Evolutionary conservation across 2,329 filamentous ascomycete genomes (phyloP), one percentile per base, ranked within the genome.

Genomic region (Parafenestella ontariensis): DNA sequence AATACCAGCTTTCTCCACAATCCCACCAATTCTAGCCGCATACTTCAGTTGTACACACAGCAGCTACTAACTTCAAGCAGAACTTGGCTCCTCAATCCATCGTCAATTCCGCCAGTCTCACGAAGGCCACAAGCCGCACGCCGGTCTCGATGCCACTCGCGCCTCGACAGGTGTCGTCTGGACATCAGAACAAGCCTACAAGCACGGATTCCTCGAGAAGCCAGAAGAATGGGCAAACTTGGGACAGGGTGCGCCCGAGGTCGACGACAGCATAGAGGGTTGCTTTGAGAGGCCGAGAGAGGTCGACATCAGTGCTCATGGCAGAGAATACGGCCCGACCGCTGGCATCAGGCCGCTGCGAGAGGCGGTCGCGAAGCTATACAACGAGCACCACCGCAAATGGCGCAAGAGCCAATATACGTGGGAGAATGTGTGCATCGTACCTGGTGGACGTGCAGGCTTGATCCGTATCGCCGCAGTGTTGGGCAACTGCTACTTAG

Each of bases 401-500:
- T 92, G 90, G 71, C 96, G 95, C 80, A 83, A 87, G 10, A 94
- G 89, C 77, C 84, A 96, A 78, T 98, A 98, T 76, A 96, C 91
- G 5, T 97, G 91, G 90, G 94, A 98, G 82, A 98, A 98, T 10
- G 56, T 97, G 17, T 93, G 91, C 75, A 96, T 98, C 74, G 94
- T 98, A 3, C 94, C 94, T 41, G 93, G 93, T 76, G 94, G 94
- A 34, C 87, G 94, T 68, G 94, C 94, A 29, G 94, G 94, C 44
- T 81, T 98, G 78, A 97, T 97, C 74, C 87, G 94, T 66, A 97
- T 98, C 74, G 94, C 94, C 18, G 94, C 94, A 46, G 92, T 98
- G 5, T 79, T 98, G 65, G 94, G 94, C 61, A 96, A 96, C 75
- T 89, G 92, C 50, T 96, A 96, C 72, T 83, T 97, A 59, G 91